Percentiles rank a stretch among this genome's conserved stretches.
These are phyloP conservation scores for Malassezia obtusa DNA, from an alignment of 1,284 basidiomycete species.

Conservation along the genomic window DNA sequence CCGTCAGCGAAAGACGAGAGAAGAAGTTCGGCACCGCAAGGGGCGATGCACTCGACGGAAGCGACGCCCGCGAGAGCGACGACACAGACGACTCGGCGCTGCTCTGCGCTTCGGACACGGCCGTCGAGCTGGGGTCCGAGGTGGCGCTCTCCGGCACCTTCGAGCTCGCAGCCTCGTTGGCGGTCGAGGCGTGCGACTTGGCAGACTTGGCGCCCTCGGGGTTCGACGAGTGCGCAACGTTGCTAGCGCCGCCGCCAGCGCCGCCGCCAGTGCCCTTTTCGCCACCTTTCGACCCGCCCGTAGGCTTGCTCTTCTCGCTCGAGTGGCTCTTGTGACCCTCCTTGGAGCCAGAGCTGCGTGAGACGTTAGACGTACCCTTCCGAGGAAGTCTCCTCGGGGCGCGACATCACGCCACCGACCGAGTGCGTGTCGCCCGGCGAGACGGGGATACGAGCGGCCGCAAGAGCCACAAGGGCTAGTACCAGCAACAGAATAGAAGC, in stretches of 20 bases:
- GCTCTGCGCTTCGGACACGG: neutral
- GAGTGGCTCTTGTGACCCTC: too few relatives aligned
- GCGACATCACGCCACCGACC: neutral
- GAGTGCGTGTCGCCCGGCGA: neutral
- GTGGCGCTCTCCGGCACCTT: too few relatives aligned
- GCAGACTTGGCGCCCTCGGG: too few relatives aligned
- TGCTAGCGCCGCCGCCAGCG: too few relatives aligned
- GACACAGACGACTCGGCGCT: neutral
- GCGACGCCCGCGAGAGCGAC: neutral
- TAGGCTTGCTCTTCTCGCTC: too few relatives aligned
- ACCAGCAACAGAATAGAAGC: neutral
- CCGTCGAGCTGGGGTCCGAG: too few relatives aligned
- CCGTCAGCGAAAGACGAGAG: neutral
- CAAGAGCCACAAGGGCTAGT: conserved; percentile 1
- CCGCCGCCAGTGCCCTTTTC: too few relatives aligned
- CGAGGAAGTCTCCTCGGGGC: neutral
- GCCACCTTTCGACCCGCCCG: too few relatives aligned
- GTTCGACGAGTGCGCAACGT: too few relatives aligned
- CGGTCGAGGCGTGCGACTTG: too few relatives aligned
- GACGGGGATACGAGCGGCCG: conserved; percentile 12
- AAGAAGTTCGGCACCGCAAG: neutral
- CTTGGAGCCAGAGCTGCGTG: neutral
- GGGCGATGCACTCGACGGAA: neutral
- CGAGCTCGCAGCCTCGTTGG: too few relatives aligned
- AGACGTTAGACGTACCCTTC: neutral